Evolutionary conservation across 257 asterid species (phyloP).

Genomic region (Gentiana straminea): DNA sequence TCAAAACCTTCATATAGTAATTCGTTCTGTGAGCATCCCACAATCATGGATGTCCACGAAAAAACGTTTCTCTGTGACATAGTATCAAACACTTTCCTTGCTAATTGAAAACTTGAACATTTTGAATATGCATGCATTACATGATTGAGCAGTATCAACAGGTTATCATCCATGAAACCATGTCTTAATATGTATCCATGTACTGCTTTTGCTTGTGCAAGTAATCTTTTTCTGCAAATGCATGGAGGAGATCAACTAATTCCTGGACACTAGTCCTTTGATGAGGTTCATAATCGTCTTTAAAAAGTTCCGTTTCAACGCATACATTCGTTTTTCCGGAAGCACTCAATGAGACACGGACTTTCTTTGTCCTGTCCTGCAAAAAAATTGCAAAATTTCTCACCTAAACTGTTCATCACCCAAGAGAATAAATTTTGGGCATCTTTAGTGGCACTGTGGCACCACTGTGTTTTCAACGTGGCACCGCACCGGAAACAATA

Average conservation of each 20-base stretch:
- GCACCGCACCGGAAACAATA: too few species aligned
- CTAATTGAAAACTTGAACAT: conserved; percentile 33
- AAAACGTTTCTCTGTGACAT: conserved; percentile 31
- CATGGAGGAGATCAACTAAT: conserved; percentile 33
- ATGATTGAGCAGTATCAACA: conserved; percentile 38
- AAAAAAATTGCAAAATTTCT: background rate
- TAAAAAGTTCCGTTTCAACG: conserved; percentile 7
- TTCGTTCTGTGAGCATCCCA: conserved; percentile 27
- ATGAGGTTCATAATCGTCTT: conserved; percentile 13
- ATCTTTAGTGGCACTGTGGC: too few species aligned
- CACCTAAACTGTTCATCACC: too few species aligned
- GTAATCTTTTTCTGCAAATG: conserved; percentile 26
- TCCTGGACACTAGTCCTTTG: conserved; percentile 24
- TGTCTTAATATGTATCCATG: conserved; percentile 36
- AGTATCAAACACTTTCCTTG: conserved; percentile 24
- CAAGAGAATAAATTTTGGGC: too few species aligned
- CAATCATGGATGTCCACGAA: conserved; percentile 50
- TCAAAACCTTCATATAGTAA: conserved; percentile 20
- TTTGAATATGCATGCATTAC: conserved; percentile 42
- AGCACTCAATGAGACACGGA: conserved; percentile 13
- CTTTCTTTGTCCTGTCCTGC: conserved; percentile 7
- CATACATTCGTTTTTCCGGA: conserved; percentile 9
- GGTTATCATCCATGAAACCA: conserved; percentile 16
- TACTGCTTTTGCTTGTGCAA: conserved; percentile 21
- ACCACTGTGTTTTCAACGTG: too few species aligned